Evolutionary conservation across 108 stramenopile genomes (phyloP), one percentile per base, ranked within the genome.

Genomic region (Phaeodactylum tricornutum): DNA sequence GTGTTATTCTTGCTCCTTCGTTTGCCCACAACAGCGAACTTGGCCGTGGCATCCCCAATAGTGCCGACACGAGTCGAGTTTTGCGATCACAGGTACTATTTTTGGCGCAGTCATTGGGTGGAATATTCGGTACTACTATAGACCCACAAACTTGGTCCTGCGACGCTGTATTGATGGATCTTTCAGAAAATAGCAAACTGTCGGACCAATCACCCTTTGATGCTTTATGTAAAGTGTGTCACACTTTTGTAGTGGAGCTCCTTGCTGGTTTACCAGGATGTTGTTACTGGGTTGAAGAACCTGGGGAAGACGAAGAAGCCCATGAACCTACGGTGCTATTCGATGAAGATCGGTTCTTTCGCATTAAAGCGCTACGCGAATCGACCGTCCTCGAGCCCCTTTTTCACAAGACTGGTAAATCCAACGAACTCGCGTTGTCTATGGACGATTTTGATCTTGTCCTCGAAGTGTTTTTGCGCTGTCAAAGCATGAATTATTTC

Each of bases 291-390:
- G 62, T 90, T 21, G 81, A 85, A 27, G 88, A 90, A 55, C 41
- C 40, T 5, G 28, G 4, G 11, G 64, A 67, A 20, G 39, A 50
- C 17, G 59, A 48, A 1, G 46, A 50, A 19, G 25, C 40, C 26
- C 21, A 12, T 2, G 82, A 89, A 28, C 56, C 68, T 22, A 79
- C 64, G 3, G 72, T 90, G 33, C 47, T 90, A 20, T 85, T 90
- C 45, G 88, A 90, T 43, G 88, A 90, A 55, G 79, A 90, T 58
- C 66, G 74, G 16, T 90, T 90, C 50, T 70, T 84, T 25, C 45
- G 68, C 29, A 60, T 84, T 17, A 90, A 90, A 59, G 64, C 68
- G 23, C 39, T 57, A 4, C 72, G 81, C 21, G 59, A 66, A 2
- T 50, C 51, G 19, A 55, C 57, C n/a, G 53, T 45, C 3, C 53